These are phyloP conservation scores for Paramecium primaurelia DNA, from an alignment of 73 alveolate genomes.

Conservation along the genomic window DNA sequence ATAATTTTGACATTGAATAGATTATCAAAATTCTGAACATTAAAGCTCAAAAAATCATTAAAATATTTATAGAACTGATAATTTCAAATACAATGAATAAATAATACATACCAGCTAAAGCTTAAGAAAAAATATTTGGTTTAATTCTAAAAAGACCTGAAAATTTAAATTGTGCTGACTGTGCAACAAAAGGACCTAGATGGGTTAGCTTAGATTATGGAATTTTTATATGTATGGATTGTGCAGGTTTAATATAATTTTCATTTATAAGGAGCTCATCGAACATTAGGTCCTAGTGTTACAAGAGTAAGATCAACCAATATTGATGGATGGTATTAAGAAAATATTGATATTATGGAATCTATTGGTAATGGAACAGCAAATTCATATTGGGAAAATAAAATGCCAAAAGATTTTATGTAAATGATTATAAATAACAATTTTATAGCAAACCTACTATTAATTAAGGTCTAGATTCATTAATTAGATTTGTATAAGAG, in stretches of 20 bases:
- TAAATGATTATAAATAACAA: not conserved
- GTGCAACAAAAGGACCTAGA: constrained; percentile 72
- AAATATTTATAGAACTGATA: not conserved
- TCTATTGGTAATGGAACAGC: constrained; percentile 75
- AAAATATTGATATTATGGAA: constrained; percentile 71
- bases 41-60: not conserved
- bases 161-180: constrained; percentile 80
- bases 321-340: constrained; percentile 80
- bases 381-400: constrained; percentile 81
- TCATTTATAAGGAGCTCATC: constrained; percentile 68
- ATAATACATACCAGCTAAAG: constrained; percentile 38
- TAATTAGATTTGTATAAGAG: constrained; percentile 17
- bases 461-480: not conserved
- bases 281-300: constrained; percentile 77
- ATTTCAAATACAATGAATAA: not conserved
- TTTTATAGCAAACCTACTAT: not conserved
- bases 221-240: constrained; percentile 80
- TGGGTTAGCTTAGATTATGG: constrained; percentile 87
- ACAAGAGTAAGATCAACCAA: constrained; percentile 79
- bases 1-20: not conserved
- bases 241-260: constrained; percentile 48
- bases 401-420: constrained; percentile 32
- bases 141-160: constrained; percentile 70
- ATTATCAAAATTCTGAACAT: not conserved
- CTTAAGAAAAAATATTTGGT: constrained; percentile 43